phyloP scores from a whole-genome alignment of 495 filamentous ascomycete genomes.

The Penicillium chermesinum region DNA sequence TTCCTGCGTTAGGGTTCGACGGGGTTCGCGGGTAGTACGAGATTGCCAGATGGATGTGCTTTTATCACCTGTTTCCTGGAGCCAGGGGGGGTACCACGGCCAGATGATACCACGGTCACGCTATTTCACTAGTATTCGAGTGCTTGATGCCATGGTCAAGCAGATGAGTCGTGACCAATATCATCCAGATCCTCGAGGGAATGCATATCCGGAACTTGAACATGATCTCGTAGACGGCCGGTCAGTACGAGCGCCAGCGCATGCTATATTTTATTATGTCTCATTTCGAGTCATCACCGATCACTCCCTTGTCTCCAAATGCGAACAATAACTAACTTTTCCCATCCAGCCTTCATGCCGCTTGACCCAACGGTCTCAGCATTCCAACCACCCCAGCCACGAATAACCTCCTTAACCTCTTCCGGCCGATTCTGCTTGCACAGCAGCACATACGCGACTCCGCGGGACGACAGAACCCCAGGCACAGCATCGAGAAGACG shows the following conservation, averaged over 20 bases:
- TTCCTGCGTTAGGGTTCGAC: not conserved
- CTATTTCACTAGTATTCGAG: no score
- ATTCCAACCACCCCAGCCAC: conserved; percentile 56
- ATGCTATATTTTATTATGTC: not conserved
- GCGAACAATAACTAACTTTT: conserved; percentile 76
- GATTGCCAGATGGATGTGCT: no score
- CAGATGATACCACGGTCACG: no score
- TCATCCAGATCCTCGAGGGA: no score
- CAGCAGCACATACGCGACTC: conserved; percentile 83
- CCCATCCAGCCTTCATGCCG: conserved; percentile 86
- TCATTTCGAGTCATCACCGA: not conserved
- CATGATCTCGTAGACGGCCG: not conserved
- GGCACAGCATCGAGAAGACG: conserved; percentile 65
- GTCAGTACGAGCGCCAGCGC: not conserved
- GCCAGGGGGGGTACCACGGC: no score
- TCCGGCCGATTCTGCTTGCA: conserved; percentile 83
- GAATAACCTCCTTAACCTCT: conserved; percentile 62
- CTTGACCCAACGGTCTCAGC: conserved; percentile 77
- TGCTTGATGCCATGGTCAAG: no score
- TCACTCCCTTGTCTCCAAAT: conserved; percentile 53
- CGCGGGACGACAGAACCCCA: conserved; percentile 53
- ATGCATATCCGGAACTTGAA: no score
- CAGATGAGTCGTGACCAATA: no score
- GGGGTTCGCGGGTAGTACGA: not conserved
- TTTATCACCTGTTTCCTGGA: no score